Evolutionary conservation across 768 basidiomycete species (phyloP).

Genomic region (Imleria badia): DNA sequence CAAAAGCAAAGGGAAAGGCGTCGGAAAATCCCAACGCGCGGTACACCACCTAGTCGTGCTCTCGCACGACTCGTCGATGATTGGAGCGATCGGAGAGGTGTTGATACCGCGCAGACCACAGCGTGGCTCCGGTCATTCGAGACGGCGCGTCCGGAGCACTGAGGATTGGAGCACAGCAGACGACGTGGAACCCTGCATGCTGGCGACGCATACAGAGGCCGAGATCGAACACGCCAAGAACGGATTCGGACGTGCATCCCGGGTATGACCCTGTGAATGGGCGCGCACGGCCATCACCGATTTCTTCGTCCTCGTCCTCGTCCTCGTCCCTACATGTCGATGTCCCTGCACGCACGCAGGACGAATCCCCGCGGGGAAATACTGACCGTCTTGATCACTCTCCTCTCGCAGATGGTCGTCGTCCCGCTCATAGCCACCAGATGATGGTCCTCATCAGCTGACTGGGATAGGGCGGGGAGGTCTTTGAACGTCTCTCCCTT

Average conservation of each 20-base stretch:
- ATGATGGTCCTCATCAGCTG: constrained; percentile 64
- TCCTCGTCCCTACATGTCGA: neutral
- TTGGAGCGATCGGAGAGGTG: constrained; percentile 20
- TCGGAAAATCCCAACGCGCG: too few relatives aligned
- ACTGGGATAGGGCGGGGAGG: constrained; percentile 35
- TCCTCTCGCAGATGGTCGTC: constrained; percentile 85
- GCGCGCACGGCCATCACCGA: neutral
- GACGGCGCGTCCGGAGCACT: neutral
- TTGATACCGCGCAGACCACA: constrained; percentile 8
- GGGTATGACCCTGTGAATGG: neutral
- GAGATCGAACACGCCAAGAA: neutral
- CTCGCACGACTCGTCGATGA: constrained; percentile 17
- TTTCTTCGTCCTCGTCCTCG: too few relatives aligned
- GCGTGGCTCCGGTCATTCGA: neutral
- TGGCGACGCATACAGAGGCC: constrained; percentile 3
- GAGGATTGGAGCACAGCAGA: neutral
- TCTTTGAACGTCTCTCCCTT: too few relatives aligned
- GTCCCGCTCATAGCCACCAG: constrained; percentile 75
- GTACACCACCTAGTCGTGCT: neutral
- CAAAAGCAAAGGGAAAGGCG: constrained; percentile 13
- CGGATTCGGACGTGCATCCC: too few relatives aligned
- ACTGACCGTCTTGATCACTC: constrained; percentile 77
- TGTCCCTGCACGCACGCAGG: neutral
- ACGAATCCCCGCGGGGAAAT: constrained; percentile 61
- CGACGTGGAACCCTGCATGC: constrained; percentile 9